Evolutionary conservation across 2,329 filamentous ascomycete genomes (phyloP).

Genomic region (Colletotrichum nymphaeae): DNA sequence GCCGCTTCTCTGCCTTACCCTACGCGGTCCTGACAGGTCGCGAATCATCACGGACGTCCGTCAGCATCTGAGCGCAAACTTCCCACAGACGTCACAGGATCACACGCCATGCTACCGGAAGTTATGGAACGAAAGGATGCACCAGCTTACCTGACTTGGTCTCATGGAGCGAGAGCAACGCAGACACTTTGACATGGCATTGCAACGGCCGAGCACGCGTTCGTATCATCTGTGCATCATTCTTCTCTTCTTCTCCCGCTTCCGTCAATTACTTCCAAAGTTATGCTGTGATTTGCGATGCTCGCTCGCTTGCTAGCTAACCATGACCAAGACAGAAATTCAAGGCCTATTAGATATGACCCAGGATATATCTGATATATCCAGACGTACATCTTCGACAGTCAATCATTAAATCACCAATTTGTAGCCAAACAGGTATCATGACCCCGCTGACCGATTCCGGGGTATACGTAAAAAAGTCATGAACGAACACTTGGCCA

Average conservation of each 20-base stretch:
- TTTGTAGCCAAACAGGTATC: neutral
- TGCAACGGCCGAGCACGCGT: neutral
- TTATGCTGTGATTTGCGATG: neutral
- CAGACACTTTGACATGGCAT: neutral
- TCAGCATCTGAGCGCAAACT: slow-evolving; percentile 8
- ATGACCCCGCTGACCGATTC: neutral
- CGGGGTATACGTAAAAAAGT: neutral
- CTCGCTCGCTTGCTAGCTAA: neutral
- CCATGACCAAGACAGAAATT: neutral
- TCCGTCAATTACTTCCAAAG: neutral
- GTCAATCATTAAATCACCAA: neutral
- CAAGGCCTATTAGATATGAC: too few relatives aligned
- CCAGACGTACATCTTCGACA: neutral
- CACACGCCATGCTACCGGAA: neutral
- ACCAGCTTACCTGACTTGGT: neutral
- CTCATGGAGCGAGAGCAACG: neutral
- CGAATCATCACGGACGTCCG: slow-evolving; percentile 9
- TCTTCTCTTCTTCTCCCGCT: neutral
- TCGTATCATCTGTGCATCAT: neutral
- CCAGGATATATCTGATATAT: too few relatives aligned
- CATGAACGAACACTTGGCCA: slow-evolving; percentile 44
- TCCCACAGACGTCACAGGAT: slow-evolving; percentile 2
- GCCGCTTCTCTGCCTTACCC: too few relatives aligned
- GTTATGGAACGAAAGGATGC: neutral
- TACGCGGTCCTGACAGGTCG: too few relatives aligned